Percentiles rank a stretch among this genome's conserved stretches.
Evolutionary conservation across 2,329 filamentous ascomycete species (phyloP).

Genomic region (Apiospora saccharicola): DNA sequence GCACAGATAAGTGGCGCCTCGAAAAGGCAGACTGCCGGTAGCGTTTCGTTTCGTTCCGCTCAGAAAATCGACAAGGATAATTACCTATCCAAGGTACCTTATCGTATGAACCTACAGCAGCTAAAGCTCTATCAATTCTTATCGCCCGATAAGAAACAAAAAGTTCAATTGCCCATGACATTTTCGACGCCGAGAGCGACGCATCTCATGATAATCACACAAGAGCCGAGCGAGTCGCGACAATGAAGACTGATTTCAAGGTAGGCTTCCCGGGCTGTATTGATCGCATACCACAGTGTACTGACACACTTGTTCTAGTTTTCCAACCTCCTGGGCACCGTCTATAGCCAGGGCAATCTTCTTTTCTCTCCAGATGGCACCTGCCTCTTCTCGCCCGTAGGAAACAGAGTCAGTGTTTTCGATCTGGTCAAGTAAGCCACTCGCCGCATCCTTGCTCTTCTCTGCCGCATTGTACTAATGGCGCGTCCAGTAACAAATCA

Average conservation of each 20-base stretch:
- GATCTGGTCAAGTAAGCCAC: slow-evolving; percentile 85
- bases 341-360: slow-evolving; percentile 97
- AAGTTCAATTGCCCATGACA: slow-evolving; percentile 17
- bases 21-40: slow-evolving; percentile 8
- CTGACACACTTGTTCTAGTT: slow-evolving; percentile 68
- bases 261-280: slow-evolving; percentile 53
- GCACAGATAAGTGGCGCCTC: neutral
- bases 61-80: neutral
- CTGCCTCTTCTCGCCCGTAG: slow-evolving; percentile 93
- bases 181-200: slow-evolving; percentile 8
- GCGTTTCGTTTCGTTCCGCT: slow-evolving; percentile 6
- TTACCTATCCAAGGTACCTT: neutral
- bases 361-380: slow-evolving; percentile 96
- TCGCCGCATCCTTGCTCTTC: slow-evolving; percentile 17
- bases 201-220: slow-evolving; percentile 5
- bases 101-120: neutral
- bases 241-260: slow-evolving; percentile 99
- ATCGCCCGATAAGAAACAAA: slow-evolving; percentile 22
- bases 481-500: slow-evolving; percentile 75
- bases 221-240: slow-evolving; percentile 40
- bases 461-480: neutral
- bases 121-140: neutral
- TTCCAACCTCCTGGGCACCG: slow-evolving; percentile 96
- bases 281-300: slow-evolving; percentile 5
- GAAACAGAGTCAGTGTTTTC: slow-evolving; percentile 94